Evolutionary conservation across 2,329 filamentous ascomycete genomes (phyloP).

Genomic region (Geosmithia flava): DNA sequence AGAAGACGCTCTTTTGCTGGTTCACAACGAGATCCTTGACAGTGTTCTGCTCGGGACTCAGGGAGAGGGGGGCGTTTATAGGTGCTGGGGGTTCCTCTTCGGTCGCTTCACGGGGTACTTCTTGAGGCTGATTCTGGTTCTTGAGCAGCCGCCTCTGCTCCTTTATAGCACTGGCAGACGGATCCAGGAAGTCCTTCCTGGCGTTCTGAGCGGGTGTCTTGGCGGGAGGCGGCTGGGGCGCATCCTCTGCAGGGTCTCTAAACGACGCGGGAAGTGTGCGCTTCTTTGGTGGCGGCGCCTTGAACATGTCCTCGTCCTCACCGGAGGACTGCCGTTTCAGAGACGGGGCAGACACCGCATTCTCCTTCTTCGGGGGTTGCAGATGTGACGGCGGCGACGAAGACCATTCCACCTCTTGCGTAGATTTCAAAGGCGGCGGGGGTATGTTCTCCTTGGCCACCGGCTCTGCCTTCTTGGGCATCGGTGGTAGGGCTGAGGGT

Average conservation of each 20-base stretch:
- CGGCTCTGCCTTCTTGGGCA: constrained; percentile 7
- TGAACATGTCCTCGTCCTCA: constrained; percentile 12
- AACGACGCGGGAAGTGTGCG: constrained; percentile 44
- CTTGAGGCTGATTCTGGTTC: constrained; percentile 32
- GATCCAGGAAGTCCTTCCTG: constrained; percentile 49
- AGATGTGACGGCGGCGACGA: constrained; percentile 45
- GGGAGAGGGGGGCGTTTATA: constrained; percentile 29
- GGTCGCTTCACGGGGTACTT: constrained; percentile 26
- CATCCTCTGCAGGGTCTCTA: constrained; percentile 14
- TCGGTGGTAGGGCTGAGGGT: constrained; percentile 32
- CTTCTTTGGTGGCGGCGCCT: constrained; percentile 22
- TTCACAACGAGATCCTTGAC: constrained; percentile 76
- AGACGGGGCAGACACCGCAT: constrained; percentile 6
- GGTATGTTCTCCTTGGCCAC: constrained; percentile 11
- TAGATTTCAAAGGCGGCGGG: constrained; percentile 8
- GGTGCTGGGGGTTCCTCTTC: constrained; percentile 8
- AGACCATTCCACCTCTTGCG: constrained; percentile 55
- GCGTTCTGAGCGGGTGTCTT: constrained; percentile 20
- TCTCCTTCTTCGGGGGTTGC: constrained; percentile 18
- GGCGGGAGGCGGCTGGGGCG: constrained; percentile 4
- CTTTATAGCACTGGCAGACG: constrained; percentile 61
- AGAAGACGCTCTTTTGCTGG: constrained; percentile 81
- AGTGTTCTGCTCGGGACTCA: constrained; percentile 78
- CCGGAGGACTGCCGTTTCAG: constrained; percentile 30
- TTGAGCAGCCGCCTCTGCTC: constrained; percentile 66